Conservation (phyloP, 2,329 filamentous ascomycete species). For the Xylariales sp. region DNA sequence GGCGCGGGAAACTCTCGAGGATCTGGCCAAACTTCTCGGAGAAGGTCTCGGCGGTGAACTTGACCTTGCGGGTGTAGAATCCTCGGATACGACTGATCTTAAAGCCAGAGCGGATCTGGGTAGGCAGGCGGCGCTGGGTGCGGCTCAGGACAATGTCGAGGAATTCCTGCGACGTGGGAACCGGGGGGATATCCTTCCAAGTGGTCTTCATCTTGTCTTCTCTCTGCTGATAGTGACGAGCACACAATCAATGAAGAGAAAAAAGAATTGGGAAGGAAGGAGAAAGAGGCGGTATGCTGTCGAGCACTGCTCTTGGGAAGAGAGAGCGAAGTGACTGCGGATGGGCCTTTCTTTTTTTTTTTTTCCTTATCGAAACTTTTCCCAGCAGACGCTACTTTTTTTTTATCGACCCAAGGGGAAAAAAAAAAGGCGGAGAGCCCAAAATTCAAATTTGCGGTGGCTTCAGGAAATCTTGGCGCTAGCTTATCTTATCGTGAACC, state of each 20-base stretch:
- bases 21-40: constrained; percentile 88
- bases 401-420: constrained; percentile 6
- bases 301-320: too few species aligned
- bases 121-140: constrained; percentile 88
- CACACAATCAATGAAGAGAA: not conserved
- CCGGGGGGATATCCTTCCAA: constrained; percentile 73
- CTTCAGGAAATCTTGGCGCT: constrained; percentile 9
- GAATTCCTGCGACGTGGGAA: constrained; percentile 92
- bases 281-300: not conserved
- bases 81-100: constrained; percentile 88
- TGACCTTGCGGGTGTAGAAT: constrained; percentile 97
- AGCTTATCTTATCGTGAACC: constrained; percentile 10
- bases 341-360: too few species aligned
- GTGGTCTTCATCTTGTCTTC: constrained; percentile 36
- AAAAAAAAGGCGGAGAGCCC: constrained; percentile 5
- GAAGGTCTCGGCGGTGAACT: constrained; percentile 96
- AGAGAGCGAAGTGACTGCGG: too few species aligned
- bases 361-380: too few species aligned
- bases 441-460: constrained; percentile 5
- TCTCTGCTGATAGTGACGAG: not conserved
- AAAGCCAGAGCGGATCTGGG: constrained; percentile 93
- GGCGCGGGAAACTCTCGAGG: constrained; percentile 85
- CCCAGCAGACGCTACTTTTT: constrained; percentile 4
- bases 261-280: not conserved
- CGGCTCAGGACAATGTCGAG: constrained; percentile 94